Evolutionary conservation across 805 yeast species (phyloP).

Genomic region (Gaillardinia entomophila): DNA sequence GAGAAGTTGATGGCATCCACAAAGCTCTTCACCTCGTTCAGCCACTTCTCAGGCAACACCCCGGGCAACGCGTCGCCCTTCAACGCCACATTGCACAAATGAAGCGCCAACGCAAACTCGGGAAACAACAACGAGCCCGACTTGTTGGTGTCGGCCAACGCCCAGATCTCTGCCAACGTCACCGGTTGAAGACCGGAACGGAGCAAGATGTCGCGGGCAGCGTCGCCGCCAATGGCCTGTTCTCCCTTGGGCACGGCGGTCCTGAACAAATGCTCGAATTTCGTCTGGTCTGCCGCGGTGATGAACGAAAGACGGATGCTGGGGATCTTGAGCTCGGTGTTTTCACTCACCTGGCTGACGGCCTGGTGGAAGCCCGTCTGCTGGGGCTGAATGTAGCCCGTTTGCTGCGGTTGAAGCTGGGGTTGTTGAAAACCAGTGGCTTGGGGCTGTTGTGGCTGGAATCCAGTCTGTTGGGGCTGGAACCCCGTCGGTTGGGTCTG

Average conservation of each 20-base stretch:
- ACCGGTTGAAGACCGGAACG: conserved; percentile 73
- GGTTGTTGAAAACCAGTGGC: neutral
- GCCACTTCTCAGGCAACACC: conserved; percentile 63
- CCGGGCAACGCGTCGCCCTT: conserved; percentile 76
- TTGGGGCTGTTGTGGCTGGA: conserved; percentile 5
- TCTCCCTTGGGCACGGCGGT: conserved; percentile 72
- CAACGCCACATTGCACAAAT: conserved; percentile 71
- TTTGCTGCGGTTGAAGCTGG: conserved; percentile 25
- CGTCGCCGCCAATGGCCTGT: conserved; percentile 59
- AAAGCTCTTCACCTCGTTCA: conserved; percentile 81
- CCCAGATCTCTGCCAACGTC: conserved; percentile 83
- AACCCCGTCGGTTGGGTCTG: conserved; percentile 7
- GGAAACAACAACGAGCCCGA: conserved; percentile 87
- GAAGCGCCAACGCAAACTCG: conserved; percentile 89
- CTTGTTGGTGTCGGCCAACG: conserved; percentile 79
- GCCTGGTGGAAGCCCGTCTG: conserved; percentile 43
- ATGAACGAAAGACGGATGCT: conserved; percentile 77
- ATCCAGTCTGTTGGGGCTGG: conserved; percentile 17
- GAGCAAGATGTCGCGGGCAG: conserved; percentile 74
- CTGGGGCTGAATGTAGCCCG: conserved; percentile 35
- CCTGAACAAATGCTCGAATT: conserved; percentile 79
- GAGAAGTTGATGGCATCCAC: conserved; percentile 83
- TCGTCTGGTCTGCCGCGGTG: conserved; percentile 77
- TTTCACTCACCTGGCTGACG: conserved; percentile 41
- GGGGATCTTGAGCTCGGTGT: conserved; percentile 61